Conservation (phyloP, 2,329 filamentous ascomycete genomes). For the Fusarium sp. region DNA sequence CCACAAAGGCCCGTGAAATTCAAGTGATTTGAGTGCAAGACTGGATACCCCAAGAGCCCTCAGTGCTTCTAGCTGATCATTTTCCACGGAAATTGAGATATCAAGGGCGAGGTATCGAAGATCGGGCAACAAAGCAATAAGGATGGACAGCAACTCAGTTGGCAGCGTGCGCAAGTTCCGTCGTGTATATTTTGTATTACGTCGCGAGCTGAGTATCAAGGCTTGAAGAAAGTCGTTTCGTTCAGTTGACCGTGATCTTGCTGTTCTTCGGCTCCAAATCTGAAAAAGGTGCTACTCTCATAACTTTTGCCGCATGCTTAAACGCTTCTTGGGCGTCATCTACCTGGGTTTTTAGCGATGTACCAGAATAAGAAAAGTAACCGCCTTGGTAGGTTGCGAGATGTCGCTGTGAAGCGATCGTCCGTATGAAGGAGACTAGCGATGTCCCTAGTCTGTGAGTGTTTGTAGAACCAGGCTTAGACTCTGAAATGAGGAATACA, state of each 20-base stretch:
- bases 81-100: neutral
- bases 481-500: slow-evolving; percentile 23
- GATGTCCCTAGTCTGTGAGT: neutral
- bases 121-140: slow-evolving; percentile 15
- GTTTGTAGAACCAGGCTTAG: neutral
- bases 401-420: slow-evolving; percentile 6
- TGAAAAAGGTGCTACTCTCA: neutral
- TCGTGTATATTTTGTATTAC: neutral
- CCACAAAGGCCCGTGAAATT: neutral
- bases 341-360: neutral
- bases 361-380: neutral
- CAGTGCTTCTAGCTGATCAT: slow-evolving; percentile 5
- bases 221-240: slow-evolving; percentile 7
- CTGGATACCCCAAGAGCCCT: slow-evolving; percentile 7
- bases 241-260: neutral
- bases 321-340: slow-evolving; percentile 13
- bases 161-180: neutral
- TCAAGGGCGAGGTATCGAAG: slow-evolving; percentile 19
- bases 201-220: slow-evolving; percentile 5
- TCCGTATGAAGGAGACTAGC: slow-evolving; percentile 27
- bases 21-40: slow-evolving; percentile 20
- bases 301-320: neutral
- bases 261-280: slow-evolving; percentile 10
- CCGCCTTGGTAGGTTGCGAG: slow-evolving; percentile 23
- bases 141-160: neutral